Conservation (phyloP, 2,329 filamentous ascomycete species). For the Zelopaecilomyces penicillatus region DNA sequence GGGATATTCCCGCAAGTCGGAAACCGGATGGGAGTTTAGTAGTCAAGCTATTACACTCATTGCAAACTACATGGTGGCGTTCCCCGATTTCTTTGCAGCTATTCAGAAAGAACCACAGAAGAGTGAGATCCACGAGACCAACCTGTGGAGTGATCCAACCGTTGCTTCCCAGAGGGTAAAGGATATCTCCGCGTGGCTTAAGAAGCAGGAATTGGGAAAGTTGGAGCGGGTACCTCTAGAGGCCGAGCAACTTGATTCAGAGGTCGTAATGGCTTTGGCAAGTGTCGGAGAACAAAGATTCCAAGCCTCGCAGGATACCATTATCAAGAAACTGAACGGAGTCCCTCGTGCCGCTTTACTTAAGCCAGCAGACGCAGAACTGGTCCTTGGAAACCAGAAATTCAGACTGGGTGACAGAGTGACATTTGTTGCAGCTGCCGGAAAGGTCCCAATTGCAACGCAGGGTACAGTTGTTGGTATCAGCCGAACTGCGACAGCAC, state of each 20-base stretch:
- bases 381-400: constrained; percentile 74
- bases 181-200: constrained; percentile 90
- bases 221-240: constrained; percentile 96
- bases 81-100: constrained; percentile 89
- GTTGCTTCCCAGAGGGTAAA: constrained; percentile 74
- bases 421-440: constrained; percentile 85
- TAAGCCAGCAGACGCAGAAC: constrained; percentile 93
- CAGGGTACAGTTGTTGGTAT: constrained; percentile 92
- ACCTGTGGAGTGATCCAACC: constrained; percentile 70
- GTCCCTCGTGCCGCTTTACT: constrained; percentile 82
- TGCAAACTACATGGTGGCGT: constrained; percentile 81
- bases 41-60: constrained; percentile 72
- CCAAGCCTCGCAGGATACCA: constrained; percentile 41
- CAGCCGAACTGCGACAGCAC: constrained; percentile 74
- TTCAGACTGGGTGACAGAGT: constrained; percentile 85
- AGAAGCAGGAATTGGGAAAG: constrained; percentile 79
- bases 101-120: constrained; percentile 80
- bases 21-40: constrained; percentile 93
- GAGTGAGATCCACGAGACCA: constrained; percentile 73
- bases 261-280: constrained; percentile 76
- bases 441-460: constrained; percentile 88
- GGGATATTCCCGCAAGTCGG: constrained; percentile 82
- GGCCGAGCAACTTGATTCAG: constrained; percentile 90
- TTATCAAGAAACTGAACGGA: constrained; percentile 63
- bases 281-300: constrained; percentile 58